These are phyloP conservation scores for Sclerotiophoma versabilis DNA, from an alignment of 2,329 filamentous ascomycete genomes.

Conservation along the genomic window DNA sequence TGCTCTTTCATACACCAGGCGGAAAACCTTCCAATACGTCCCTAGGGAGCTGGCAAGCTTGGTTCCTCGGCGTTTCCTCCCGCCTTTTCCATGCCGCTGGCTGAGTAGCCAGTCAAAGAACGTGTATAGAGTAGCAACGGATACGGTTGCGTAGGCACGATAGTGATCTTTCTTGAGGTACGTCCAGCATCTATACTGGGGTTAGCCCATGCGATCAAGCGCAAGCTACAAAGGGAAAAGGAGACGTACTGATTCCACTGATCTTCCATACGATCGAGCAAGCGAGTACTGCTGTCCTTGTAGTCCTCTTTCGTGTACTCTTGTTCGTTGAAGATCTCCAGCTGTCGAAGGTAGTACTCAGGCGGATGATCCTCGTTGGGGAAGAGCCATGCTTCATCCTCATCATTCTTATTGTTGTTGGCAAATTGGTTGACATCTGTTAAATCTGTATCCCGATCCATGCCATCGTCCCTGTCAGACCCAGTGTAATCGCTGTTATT, in stretches of 20 bases:
- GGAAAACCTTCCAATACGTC: conserved; percentile 27
- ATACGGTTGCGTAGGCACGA: conserved; percentile 5
- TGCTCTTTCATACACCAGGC: conserved; percentile 25
- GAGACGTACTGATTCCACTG: conserved; percentile 28
- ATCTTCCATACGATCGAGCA: conserved; percentile 27
- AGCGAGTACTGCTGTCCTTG: conserved; percentile 23
- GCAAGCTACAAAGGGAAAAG: conserved; percentile 4
- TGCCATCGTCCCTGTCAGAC: background rate
- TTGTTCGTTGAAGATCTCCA: conserved; percentile 21
- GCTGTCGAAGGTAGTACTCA: conserved; percentile 26
- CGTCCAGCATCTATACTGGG: conserved; percentile 19
- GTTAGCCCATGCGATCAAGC: conserved; percentile 15
- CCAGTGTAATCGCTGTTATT: background rate
- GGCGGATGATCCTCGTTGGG: conserved; percentile 21
- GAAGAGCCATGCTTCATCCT: too few species aligned
- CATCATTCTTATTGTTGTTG: conserved; percentile 10
- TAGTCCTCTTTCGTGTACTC: conserved; percentile 30
- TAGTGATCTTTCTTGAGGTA: conserved; percentile 17
- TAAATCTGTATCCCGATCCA: background rate
- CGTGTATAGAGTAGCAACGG: conserved; percentile 17
- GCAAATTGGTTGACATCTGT: background rate
- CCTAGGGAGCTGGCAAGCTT: conserved; percentile 21
- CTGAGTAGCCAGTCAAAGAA: conserved; percentile 28
- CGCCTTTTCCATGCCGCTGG: conserved; percentile 12
- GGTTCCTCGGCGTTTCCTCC: conserved; percentile 20